Percentiles rank a stretch among this genome's conserved stretches.
These are phyloP conservation scores for Botrytis tulipae DNA, from an alignment of 2,329 filamentous ascomycete genomes.

Conservation along the genomic window DNA sequence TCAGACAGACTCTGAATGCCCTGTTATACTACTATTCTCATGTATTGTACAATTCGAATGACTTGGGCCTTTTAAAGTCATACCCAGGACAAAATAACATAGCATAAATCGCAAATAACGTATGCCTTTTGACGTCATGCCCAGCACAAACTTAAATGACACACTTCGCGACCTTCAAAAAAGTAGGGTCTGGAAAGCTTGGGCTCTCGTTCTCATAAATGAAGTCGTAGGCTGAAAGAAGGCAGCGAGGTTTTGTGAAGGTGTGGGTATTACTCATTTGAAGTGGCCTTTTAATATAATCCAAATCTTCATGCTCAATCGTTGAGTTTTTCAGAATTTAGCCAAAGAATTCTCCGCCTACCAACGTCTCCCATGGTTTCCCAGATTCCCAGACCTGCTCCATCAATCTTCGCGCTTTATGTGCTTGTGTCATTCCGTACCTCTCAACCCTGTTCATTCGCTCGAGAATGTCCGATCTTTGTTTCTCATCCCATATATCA, in stretches of 20 bases:
- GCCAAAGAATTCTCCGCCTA: constrained; percentile 38
- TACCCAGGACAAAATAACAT: constrained; percentile 22
- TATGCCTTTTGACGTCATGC: constrained; percentile 23
- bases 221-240: background rate
- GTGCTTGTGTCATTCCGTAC: constrained; percentile 73
- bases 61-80: constrained; percentile 43
- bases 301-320: background rate
- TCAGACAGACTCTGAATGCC: constrained; percentile 22
- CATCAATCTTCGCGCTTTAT: constrained; percentile 63
- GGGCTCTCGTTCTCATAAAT: background rate
- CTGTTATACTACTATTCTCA: constrained; percentile 22
- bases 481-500: constrained; percentile 57
- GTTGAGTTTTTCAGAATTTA: constrained; percentile 19
- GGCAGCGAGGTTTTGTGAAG: background rate
- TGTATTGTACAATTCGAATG: background rate
- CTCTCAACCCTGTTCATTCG: constrained; percentile 67
- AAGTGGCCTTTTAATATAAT: background rate
- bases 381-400: constrained; percentile 67
- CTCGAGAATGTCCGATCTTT: constrained; percentile 61
- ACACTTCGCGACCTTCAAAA: background rate
- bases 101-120: too few species aligned
- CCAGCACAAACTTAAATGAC: constrained; percentile 39
- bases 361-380: constrained; percentile 65
- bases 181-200: too few species aligned
- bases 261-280: too few species aligned